Conservation (phyloP, 352 stramenopile species). For the Aphanomyces stellatus region DNA sequence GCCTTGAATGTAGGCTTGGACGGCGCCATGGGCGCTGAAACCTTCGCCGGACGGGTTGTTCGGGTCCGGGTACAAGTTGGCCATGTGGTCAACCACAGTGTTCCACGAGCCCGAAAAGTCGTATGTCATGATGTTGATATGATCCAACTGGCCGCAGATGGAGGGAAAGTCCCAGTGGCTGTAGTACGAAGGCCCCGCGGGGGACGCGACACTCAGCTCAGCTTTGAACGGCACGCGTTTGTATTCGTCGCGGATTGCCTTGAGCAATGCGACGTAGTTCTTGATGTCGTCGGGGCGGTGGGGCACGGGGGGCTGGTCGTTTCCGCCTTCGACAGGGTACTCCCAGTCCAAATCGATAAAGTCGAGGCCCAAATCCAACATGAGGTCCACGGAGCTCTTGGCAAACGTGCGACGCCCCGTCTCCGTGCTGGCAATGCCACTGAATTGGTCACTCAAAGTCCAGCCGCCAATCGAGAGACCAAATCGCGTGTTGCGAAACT, state of each 20-base stretch:
- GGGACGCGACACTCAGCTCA: slow-evolving; percentile 4
- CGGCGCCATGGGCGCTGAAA: neutral
- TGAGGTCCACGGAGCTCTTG: neutral
- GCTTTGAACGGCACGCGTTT: neutral
- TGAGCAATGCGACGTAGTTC: neutral
- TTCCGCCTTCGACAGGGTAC: slow-evolving; percentile 7
- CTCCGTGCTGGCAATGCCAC: neutral
- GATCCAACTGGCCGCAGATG: neutral
- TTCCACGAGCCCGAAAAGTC: neutral
- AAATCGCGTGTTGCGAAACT: neutral
- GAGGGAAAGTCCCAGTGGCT: slow-evolving; percentile 4
- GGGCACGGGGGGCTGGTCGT: neutral
- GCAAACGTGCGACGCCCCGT: neutral
- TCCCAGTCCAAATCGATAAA: slow-evolving; percentile 14
- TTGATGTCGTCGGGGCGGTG: neutral
- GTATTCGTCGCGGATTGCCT: neutral
- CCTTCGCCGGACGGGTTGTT: neutral
- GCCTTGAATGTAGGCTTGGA: slow-evolving; percentile 5
- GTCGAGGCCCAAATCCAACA: neutral
- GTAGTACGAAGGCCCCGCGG: neutral
- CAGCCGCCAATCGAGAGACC: neutral
- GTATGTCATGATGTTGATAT: slow-evolving; percentile 8
- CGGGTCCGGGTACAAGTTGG: slow-evolving; percentile 8
- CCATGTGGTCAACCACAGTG: neutral
- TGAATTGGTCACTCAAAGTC: slow-evolving; percentile 6